Conservation (phyloP, 345 rosid genomes). For the Eucalyptus sp. region DNA sequence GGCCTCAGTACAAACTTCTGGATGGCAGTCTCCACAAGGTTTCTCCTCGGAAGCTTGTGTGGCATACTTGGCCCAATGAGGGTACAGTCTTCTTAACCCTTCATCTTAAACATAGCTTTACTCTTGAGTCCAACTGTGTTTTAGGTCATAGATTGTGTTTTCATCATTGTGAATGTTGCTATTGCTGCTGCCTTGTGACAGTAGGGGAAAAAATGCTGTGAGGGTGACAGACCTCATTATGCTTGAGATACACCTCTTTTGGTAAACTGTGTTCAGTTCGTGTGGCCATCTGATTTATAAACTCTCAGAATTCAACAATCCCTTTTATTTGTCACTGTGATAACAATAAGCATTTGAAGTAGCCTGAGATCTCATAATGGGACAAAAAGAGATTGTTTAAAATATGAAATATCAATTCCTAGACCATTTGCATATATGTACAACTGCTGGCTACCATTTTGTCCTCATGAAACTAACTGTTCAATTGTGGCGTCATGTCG, state of each 20-base stretch:
- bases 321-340: not conserved
- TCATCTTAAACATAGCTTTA: not conserved
- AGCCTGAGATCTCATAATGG: not conserved
- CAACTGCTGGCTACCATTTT: not conserved
- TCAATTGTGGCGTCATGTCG: not conserved
- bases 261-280: not conserved
- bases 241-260: not conserved
- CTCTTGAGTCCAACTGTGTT: not conserved
- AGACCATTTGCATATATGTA: not conserved
- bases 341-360: not conserved
- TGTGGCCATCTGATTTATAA: not conserved
- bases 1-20: constrained; percentile 56
- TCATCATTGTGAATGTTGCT: not conserved
- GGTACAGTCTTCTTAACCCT: constrained; percentile 9
- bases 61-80: constrained; percentile 58
- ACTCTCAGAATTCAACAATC: not conserved
- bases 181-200: not conserved
- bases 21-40: constrained; percentile 54
- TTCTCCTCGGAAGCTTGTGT: constrained; percentile 52
- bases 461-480: not conserved
- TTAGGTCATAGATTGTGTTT: not conserved
- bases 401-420: not conserved
- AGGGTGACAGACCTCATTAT: not conserved
- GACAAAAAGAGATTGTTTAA: not conserved
- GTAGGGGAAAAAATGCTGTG: not conserved